These are phyloP conservation scores for Athelia sp. DNA, from an alignment of 1,284 basidiomycete genomes.

Conservation along the genomic window DNA sequence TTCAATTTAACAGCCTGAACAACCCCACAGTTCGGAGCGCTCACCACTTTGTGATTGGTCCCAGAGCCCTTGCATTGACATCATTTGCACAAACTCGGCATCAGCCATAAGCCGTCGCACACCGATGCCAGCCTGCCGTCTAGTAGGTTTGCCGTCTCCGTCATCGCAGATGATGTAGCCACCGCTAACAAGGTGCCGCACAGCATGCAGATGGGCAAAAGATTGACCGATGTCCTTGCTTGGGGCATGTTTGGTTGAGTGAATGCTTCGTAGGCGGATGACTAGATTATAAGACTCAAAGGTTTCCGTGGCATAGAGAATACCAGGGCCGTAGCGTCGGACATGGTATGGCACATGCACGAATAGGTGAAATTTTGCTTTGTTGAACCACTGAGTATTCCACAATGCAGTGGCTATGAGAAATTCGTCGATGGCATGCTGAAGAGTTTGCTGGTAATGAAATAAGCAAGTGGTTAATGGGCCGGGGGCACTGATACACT, in stretches of 20 bases:
- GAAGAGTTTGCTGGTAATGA: not conserved
- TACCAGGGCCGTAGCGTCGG: constrained; percentile 9
- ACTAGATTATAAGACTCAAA: constrained; percentile 13
- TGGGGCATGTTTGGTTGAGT: not conserved
- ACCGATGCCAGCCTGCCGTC: not conserved
- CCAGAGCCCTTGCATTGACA: not conserved
- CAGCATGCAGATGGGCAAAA: not conserved
- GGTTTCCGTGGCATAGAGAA: constrained; percentile 10
- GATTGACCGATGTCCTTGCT: not conserved
- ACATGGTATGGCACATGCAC: constrained; percentile 10
- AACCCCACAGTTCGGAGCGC: too few species aligned
- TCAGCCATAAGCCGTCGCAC: not conserved
- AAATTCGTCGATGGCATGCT: constrained; percentile 7
- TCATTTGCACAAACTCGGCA: not conserved
- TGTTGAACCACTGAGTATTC: constrained; percentile 14
- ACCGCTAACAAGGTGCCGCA: not conserved
- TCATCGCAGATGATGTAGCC: not conserved
- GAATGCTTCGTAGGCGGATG: constrained; percentile 4
- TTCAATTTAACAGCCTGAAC: too few species aligned
- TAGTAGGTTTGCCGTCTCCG: not conserved
- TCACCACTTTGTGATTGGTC: not conserved
- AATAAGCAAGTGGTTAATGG: not conserved
- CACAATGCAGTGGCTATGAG: constrained; percentile 5
- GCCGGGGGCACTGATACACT: too few species aligned
- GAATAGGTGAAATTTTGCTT: constrained; percentile 17